These are phyloP conservation scores for Penicillium paxilli DNA, from an alignment of 495 filamentous ascomycete species.

Conservation along the genomic window DNA sequence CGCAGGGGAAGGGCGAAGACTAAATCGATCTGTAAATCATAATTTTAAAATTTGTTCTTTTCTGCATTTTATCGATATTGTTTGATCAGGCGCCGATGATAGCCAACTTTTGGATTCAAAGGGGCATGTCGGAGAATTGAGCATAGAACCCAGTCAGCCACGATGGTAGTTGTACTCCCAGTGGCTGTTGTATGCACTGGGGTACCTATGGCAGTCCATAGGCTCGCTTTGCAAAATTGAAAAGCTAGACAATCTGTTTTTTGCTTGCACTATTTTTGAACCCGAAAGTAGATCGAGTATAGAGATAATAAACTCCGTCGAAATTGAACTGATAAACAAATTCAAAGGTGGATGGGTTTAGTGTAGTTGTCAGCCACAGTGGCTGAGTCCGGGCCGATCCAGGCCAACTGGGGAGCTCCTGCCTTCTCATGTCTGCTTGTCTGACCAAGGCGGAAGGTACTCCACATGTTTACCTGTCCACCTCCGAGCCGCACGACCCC, in stretches of 20 bases:
- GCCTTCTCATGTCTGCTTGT: not conserved
- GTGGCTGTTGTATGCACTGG: too few species aligned
- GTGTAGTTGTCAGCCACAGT: constrained; percentile 14
- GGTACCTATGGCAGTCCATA: too few species aligned
- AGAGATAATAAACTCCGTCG: too few species aligned
- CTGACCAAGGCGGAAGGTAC: not conserved
- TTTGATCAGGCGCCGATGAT: too few species aligned
- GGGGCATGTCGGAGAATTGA: not conserved
- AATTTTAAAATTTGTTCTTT: not conserved
- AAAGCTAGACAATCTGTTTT: too few species aligned
- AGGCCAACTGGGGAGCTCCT: constrained; percentile 20
- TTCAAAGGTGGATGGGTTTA: too few species aligned
- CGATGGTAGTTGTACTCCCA: not conserved
- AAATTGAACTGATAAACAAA: too few species aligned
- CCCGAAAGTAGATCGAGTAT: too few species aligned
- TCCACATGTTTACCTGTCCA: constrained; percentile 31
- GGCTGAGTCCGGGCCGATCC: constrained; percentile 24
- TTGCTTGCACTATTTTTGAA: too few species aligned
- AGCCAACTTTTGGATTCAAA: too few species aligned
- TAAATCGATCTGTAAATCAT: not conserved
- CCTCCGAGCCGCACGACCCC: constrained; percentile 20
- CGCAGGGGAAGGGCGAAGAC: not conserved
- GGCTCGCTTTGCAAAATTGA: too few species aligned
- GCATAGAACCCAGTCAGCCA: not conserved
- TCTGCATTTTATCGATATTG: not conserved